Evolutionary conservation across 352 stramenopile species (phyloP).

Genomic region (Pythium vanterpoolii): DNA sequence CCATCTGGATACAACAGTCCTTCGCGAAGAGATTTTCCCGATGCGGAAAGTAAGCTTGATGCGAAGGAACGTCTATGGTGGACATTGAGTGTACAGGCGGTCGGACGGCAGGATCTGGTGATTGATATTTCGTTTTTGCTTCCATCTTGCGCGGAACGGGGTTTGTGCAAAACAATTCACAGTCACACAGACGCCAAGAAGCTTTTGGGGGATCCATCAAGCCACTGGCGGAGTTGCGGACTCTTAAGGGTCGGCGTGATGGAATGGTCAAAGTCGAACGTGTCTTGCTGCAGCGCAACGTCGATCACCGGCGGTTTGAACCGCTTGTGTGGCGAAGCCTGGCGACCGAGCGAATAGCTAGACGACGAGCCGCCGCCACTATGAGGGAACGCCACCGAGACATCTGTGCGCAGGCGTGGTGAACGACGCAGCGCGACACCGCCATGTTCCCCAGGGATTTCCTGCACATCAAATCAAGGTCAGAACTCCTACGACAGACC

Average conservation of each 20-base stretch:
- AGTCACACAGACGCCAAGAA: constrained; percentile 83
- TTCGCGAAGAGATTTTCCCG: too few relatives aligned
- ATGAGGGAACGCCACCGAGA: constrained; percentile 82
- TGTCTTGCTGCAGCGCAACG: constrained; percentile 75
- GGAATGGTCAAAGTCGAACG: constrained; percentile 83
- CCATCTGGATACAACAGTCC: too few relatives aligned
- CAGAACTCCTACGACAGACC: background rate
- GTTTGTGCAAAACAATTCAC: too few relatives aligned
- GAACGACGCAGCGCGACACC: constrained; percentile 61
- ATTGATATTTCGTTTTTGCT: too few relatives aligned
- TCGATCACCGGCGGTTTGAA: constrained; percentile 74
- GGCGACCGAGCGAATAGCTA: constrained; percentile 39
- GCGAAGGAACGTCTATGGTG: too few relatives aligned
- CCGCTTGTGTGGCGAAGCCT: constrained; percentile 69
- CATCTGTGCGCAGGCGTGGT: constrained; percentile 73
- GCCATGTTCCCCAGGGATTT: constrained; percentile 64
- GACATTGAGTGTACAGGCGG: too few relatives aligned
- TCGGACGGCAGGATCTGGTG: too few relatives aligned
- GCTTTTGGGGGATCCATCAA: constrained; percentile 77
- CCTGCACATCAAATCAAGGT: constrained; percentile 28
- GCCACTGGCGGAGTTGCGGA: constrained; percentile 77
- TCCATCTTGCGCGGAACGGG: too few relatives aligned
- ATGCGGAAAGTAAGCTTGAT: too few relatives aligned
- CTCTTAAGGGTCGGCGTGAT: constrained; percentile 87
- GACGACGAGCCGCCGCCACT: constrained; percentile 28